A percentile compares a stretch with the other conserved stretches of the same genome.
These are phyloP conservation scores for Pseudoturritis turrita DNA, from an alignment of 345 rosid species.

Conservation along the genomic window DNA sequence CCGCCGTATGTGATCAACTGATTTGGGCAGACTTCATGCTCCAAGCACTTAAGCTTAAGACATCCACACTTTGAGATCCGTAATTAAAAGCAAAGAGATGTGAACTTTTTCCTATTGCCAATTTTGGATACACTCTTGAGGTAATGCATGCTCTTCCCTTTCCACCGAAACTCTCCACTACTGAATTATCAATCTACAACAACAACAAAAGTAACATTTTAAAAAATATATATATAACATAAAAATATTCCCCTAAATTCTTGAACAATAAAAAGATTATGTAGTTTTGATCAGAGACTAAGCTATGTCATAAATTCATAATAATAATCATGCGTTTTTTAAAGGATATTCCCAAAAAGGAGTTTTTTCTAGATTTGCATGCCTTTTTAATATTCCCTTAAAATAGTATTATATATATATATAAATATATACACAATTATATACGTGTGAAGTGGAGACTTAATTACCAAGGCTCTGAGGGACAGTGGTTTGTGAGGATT, in stretches of 20 bases:
- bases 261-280: neutral
- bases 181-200: constrained; percentile 48
- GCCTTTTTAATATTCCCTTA: neutral
- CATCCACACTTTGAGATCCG: constrained; percentile 32
- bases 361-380: neutral
- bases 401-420: neutral
- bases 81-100: constrained; percentile 37
- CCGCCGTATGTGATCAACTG: constrained; percentile 22
- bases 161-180: constrained; percentile 62
- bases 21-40: constrained; percentile 39
- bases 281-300: neutral
- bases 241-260: neutral
- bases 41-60: constrained; percentile 37
- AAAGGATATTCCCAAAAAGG: neutral
- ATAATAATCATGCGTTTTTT: neutral
- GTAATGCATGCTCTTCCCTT: constrained; percentile 50
- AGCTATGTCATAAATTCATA: neutral
- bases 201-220: neutral
- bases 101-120: constrained; percentile 41
- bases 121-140: constrained; percentile 54
- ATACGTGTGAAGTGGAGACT: neutral
- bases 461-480: constrained; percentile 37
- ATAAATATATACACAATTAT: neutral
- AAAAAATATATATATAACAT: neutral
- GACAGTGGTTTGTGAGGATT: constrained; percentile 48